Evolutionary conservation across 2,329 filamentous ascomycete species (phyloP), one percentile per base, ranked within the genome.

Genomic region (Trichophaea hybrida): DNA sequence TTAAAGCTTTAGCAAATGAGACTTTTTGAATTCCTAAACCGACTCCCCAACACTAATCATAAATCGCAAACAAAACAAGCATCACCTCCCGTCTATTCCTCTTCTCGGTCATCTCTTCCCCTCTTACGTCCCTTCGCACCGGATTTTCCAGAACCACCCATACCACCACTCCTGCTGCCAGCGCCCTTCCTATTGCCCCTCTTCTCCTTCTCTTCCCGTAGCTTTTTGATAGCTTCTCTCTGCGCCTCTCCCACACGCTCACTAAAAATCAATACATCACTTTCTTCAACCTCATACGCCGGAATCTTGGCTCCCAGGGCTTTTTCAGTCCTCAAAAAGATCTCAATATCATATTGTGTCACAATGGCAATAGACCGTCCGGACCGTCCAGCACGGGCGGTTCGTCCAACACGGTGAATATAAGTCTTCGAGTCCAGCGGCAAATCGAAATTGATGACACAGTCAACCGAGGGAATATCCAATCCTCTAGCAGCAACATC

Each of bases 381-480:
- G 1, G 83, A 84, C 71, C 90, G 90, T 0, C 93, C 93, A 0
- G 93, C 93, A 79, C 93, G 84, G 2, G 93, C 93, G 10, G 93
- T 98, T 73, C 93, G 85, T 71, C 93, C 93, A 54, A 97, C 91
- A 10, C 93, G 83, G 74, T 98, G 93, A 66, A 98, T 93, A 72
- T 97, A 98, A 0, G 89, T 95, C 73, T 94, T 94, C 68, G 81
- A 86, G 72, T 94, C 88, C 33, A 82, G 80, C 0, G 89, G 88
- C 1, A 95, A 74, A 69, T 95, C 89, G 66, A 84, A 86, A 73
- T 95, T 95, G 65, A 95, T 72, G 1, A 96, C 87, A 0, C 91
- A 75, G 65, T 94, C 88, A 10, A 96, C 89, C n/a, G 82, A 85
- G 10, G 89, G 89, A 51, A 96, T 94, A 75, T 96, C 90, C 5